Evolutionary conservation across 2,329 filamentous ascomycete species (phyloP).

Genomic region (Hymenoscyphus salicellus): DNA sequence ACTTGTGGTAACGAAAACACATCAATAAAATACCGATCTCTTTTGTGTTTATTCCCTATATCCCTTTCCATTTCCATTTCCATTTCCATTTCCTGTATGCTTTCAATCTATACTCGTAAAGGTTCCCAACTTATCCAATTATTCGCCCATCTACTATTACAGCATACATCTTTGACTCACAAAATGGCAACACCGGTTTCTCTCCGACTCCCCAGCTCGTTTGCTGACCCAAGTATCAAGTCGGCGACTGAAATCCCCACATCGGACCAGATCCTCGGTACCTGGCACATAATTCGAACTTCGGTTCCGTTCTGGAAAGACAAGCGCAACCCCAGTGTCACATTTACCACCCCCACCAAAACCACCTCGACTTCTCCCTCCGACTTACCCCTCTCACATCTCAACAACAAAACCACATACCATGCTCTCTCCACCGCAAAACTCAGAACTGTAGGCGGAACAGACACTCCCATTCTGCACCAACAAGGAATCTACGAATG

Average conservation of each 20-base stretch:
- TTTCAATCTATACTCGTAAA: too few relatives aligned
- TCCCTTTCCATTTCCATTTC: neutral
- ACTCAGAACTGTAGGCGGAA: neutral
- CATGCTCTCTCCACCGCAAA: neutral
- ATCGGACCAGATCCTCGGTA: neutral
- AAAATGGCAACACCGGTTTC: neutral
- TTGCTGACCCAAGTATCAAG: neutral
- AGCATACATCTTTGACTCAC: neutral
- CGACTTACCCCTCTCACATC: neutral
- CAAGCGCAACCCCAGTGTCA: neutral
- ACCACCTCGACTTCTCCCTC: neutral
- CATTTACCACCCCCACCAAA: neutral
- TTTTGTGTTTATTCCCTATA: neutral
- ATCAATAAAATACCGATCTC: neutral
- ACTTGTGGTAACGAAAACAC: neutral
- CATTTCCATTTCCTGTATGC: too few relatives aligned
- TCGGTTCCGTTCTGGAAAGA: constrained; percentile 3
- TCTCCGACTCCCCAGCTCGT: neutral
- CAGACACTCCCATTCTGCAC: neutral
- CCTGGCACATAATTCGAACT: neutral
- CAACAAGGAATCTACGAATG: constrained; percentile 1
- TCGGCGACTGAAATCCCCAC: neutral
- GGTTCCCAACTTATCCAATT: too few relatives aligned
- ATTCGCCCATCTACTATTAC: too few relatives aligned
- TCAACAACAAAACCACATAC: neutral